These are phyloP conservation scores for Trypanosoma platydactyli DNA, from an alignment of 208 protist species.

Conservation along the genomic window DNA sequence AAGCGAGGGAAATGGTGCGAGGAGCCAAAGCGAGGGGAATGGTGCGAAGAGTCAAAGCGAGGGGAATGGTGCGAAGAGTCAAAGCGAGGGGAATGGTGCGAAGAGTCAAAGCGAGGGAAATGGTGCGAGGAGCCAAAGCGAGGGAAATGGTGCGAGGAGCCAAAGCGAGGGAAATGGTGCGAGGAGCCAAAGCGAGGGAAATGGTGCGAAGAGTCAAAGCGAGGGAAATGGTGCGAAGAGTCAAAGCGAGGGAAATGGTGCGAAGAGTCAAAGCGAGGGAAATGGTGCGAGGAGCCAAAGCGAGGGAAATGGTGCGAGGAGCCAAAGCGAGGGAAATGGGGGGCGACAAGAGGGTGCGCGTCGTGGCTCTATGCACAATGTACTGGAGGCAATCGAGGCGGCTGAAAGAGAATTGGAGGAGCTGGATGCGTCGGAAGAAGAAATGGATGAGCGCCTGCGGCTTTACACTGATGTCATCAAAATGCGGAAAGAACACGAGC, in stretches of 20 bases:
- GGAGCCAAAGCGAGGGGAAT: background rate
- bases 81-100: background rate
- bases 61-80: background rate
- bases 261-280: background rate
- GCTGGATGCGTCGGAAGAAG: slow-evolving; percentile 10
- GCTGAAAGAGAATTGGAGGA: slow-evolving; percentile 15
- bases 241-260: background rate
- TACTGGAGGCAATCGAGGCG: slow-evolving; percentile 5
- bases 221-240: background rate
- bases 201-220: no score
- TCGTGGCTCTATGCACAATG: slow-evolving; percentile 11
- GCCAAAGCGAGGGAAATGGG: background rate
- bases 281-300: background rate
- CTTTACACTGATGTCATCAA: slow-evolving; percentile 67
- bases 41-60: background rate
- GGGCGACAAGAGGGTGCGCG: background rate
- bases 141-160: background rate
- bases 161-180: background rate
- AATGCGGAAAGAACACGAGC: slow-evolving; percentile 61
- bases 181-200: background rate
- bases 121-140: background rate
- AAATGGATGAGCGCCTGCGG: slow-evolving; percentile 60
- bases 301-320: background rate
- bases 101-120: background rate
- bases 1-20: background rate